Evolutionary conservation across 2,329 filamentous ascomycete genomes (phyloP).

Genomic region (Myriosclerotinia duriaeana): DNA sequence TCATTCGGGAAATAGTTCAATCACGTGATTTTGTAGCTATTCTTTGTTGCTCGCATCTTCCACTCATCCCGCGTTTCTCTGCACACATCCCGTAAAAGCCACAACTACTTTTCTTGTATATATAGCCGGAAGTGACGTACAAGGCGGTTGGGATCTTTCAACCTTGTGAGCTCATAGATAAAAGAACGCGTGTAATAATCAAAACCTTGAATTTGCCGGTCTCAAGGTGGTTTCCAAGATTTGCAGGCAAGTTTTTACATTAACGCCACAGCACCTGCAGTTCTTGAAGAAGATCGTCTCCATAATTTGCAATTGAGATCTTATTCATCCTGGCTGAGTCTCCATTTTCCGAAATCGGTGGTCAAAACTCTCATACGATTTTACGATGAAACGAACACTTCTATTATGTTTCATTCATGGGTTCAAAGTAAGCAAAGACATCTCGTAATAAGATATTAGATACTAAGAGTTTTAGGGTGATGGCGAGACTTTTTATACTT

Average conservation of each 20-base stretch:
- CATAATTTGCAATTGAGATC: background rate
- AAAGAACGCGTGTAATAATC: background rate
- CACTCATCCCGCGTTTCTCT: background rate
- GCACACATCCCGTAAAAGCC: background rate
- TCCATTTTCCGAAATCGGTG: background rate
- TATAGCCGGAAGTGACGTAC: slow-evolving; percentile 15
- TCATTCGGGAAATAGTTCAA: no score
- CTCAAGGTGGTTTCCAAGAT: background rate
- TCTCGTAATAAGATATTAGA: background rate
- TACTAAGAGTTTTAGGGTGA: slow-evolving; percentile 46
- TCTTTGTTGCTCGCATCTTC: background rate
- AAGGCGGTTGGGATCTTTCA: background rate
- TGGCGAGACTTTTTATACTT: slow-evolving; percentile 67
- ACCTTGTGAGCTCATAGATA: slow-evolving; percentile 11
- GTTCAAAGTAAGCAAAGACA: slow-evolving; percentile 51
- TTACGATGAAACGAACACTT: slow-evolving; percentile 56
- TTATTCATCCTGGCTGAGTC: background rate
- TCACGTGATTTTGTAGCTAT: no score
- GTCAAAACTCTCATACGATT: background rate
- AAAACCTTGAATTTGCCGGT: slow-evolving; percentile 10
- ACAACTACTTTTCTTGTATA: background rate
- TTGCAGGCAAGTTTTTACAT: background rate
- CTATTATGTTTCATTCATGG: slow-evolving; percentile 74
- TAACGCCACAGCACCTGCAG: background rate
- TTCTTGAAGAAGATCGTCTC: slow-evolving; percentile 7